phyloP scores from a whole-genome alignment of 345 rosid genomes.

The Stellera chamaejasme region DNA sequence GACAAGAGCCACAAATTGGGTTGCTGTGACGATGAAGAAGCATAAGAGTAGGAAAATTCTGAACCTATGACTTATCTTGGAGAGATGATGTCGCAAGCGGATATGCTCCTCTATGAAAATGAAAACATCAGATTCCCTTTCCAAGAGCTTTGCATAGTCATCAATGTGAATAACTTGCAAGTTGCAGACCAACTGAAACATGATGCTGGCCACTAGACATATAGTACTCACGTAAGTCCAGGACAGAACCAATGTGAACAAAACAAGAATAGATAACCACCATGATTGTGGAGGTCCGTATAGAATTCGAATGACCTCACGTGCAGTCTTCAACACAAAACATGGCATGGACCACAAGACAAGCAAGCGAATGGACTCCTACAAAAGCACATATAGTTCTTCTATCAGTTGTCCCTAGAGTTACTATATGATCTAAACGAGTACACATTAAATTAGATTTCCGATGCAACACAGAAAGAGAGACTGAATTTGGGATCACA shows the following conservation, averaged over 20 bases:
- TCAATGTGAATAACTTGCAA: slow-evolving; percentile 90
- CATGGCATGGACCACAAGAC: slow-evolving; percentile 69
- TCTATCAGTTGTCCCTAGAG: too few relatives aligned
- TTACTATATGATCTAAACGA: too few relatives aligned
- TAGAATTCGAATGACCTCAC: slow-evolving; percentile 48
- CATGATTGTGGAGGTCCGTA: slow-evolving; percentile 48
- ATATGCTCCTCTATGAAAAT: slow-evolving; percentile 64
- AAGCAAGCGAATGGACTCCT: slow-evolving; percentile 62
- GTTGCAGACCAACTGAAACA: slow-evolving; percentile 86
- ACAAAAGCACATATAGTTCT: slow-evolving; percentile 8
- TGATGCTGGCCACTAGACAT: slow-evolving; percentile 58
- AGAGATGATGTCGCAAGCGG: slow-evolving; percentile 64
- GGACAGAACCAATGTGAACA: slow-evolving; percentile 46
- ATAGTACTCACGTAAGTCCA: slow-evolving; percentile 73
- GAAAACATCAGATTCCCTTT: slow-evolving; percentile 56
- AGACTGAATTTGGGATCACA: too few relatives aligned
- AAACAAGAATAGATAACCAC: slow-evolving; percentile 56
- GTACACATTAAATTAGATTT: too few relatives aligned
- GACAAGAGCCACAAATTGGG: slow-evolving; percentile 68
- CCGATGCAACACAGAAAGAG: too few relatives aligned
- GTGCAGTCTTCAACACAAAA: slow-evolving; percentile 49
- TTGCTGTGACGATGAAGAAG: slow-evolving; percentile 64
- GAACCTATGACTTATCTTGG: slow-evolving; percentile 95
- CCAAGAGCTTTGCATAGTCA: slow-evolving; percentile 63
- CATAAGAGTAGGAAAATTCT: slow-evolving; percentile 76